Evolutionary conservation across 805 yeast genomes (phyloP).

Genomic region (Saturnispora galanensis): DNA sequence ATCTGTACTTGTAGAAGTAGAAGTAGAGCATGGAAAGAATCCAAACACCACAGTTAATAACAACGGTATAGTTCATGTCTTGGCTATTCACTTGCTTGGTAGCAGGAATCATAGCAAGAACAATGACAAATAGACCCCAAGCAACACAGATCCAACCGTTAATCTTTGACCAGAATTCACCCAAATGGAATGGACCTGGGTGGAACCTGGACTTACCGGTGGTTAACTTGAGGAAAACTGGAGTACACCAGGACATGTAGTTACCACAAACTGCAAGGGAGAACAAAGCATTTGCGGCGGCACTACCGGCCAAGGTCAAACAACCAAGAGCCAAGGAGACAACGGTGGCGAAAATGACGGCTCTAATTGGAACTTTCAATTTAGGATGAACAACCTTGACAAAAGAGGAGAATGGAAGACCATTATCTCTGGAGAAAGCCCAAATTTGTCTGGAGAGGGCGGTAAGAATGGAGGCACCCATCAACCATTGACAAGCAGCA

Average conservation of each 20-base stretch:
- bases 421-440: slow-evolving; percentile 60
- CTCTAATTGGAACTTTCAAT: slow-evolving; percentile 55
- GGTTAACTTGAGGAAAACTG: slow-evolving; percentile 44
- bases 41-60: slow-evolving; percentile 44
- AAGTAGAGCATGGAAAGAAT: slow-evolving; percentile 19
- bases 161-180: slow-evolving; percentile 36
- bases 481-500: slow-evolving; percentile 34
- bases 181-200: slow-evolving; percentile 63
- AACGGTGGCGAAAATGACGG: slow-evolving; percentile 45
- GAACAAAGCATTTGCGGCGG: slow-evolving; percentile 62
- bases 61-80: slow-evolving; percentile 63
- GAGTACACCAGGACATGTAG: slow-evolving; percentile 53
- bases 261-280: slow-evolving; percentile 55
- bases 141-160: slow-evolving; percentile 35
- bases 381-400: slow-evolving; percentile 48
- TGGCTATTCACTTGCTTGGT: slow-evolving; percentile 29
- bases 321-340: slow-evolving; percentile 45
- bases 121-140: slow-evolving; percentile 44
- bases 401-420: slow-evolving; percentile 49
- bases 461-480: slow-evolving; percentile 56
- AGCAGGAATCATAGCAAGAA: slow-evolving; percentile 55
- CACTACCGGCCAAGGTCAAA: slow-evolving; percentile 45
- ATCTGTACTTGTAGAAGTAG: slow-evolving; percentile 17
- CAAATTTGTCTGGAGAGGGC: slow-evolving; percentile 60
- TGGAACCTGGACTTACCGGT: slow-evolving; percentile 39